These are phyloP conservation scores for Pseudogymnoascus sp. DNA, from an alignment of 2,329 filamentous ascomycete genomes.

Conservation along the genomic window DNA sequence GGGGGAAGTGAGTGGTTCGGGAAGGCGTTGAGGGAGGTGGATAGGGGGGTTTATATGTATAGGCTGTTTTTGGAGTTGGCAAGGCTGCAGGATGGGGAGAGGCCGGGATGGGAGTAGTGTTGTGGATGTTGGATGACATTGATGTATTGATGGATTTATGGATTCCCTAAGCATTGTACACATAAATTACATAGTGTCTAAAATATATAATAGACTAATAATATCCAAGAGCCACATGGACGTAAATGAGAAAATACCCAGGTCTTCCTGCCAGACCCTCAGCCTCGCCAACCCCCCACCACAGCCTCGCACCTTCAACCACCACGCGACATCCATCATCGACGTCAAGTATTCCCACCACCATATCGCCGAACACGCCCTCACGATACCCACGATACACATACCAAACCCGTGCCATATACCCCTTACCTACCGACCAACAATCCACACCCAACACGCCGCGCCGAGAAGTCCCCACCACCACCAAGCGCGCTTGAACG, in stretches of 20 bases:
- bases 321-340: neutral
- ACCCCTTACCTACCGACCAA: neutral
- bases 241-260: neutral
- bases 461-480: neutral
- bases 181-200: neutral
- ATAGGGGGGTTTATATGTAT: slow-evolving; percentile 65
- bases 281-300: neutral
- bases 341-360: neutral
- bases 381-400: neutral
- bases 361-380: neutral
- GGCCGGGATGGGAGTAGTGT: neutral
- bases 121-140: neutral
- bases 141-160: neutral
- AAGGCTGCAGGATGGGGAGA: slow-evolving; percentile 36
- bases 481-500: neutral
- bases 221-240: neutral
- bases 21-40: slow-evolving; percentile 57
- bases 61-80: slow-evolving; percentile 57
- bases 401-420: neutral
- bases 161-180: neutral
- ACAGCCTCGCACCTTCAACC: neutral
- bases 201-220: neutral
- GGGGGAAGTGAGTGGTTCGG: slow-evolving; percentile 61
- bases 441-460: neutral
- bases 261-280: neutral